phyloP scores from a whole-genome alignment of 1,284 basidiomycete genomes.

The Heterobasidion irregulare region DNA sequence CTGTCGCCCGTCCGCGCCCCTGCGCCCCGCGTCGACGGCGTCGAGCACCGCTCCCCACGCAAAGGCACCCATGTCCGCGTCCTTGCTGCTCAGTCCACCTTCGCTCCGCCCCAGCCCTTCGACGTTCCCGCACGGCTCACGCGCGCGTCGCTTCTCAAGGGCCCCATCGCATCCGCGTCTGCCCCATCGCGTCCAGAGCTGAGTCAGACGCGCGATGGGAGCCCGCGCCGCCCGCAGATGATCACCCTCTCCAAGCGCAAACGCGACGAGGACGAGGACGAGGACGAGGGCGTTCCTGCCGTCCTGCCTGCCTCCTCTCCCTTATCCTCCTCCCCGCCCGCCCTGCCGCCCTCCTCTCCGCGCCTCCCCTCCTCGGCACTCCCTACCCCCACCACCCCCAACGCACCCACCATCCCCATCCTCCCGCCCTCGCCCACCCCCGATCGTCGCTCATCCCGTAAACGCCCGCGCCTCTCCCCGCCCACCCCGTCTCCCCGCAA shows the following conservation, averaged over 20 bases:
- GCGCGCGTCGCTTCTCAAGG: neutral
- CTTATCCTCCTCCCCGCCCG: neutral
- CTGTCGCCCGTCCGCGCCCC: neutral
- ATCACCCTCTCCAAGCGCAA: conserved; percentile 7
- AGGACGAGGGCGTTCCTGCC: neutral
- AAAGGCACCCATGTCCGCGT: neutral
- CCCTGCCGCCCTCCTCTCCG: too few species aligned
- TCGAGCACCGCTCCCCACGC: neutral
- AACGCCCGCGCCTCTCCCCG: neutral
- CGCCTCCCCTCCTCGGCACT: too few species aligned
- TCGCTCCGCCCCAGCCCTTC: neutral
- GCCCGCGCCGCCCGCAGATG: neutral
- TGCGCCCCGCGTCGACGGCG: neutral
- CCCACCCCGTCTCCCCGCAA: conserved; percentile 10
- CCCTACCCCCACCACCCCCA: neutral
- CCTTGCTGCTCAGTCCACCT: neutral
- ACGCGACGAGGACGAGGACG: conserved; percentile 1
- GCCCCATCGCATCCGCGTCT: neutral
- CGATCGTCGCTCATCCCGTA: too few species aligned
- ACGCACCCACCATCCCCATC: conserved; percentile 5
- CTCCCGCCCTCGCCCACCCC: neutral
- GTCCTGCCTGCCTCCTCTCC: neutral
- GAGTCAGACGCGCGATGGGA: neutral
- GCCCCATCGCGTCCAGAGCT: neutral
- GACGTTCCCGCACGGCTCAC: neutral